phyloP scores from a whole-genome alignment of 202 grass and related monocot genomes.

The Cymbopogon flexuosus region DNA sequence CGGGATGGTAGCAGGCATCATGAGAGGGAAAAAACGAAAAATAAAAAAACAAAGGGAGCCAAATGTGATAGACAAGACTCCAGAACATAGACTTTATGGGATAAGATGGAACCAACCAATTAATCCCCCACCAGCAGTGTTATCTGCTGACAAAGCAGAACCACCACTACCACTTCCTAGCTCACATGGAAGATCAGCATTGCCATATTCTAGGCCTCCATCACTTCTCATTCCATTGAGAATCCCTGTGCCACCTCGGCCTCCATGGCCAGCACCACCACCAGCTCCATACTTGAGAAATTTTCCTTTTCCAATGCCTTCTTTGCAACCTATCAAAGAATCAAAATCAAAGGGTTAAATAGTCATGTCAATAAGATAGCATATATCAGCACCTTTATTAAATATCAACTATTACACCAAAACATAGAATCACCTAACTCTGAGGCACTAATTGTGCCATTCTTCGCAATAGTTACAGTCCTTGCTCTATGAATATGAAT shows the following conservation, averaged over 20 bases:
- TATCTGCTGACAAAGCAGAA: slow-evolving; percentile 57
- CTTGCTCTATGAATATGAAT: slow-evolving; percentile 98
- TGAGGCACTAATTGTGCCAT: slow-evolving; percentile 90
- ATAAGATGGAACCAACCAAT: slow-evolving; percentile 61
- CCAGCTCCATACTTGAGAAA: slow-evolving; percentile 80
- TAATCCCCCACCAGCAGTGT: slow-evolving; percentile 81
- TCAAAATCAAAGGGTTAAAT: slow-evolving; percentile 13
- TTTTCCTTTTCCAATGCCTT: slow-evolving; percentile 83
- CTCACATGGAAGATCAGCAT: slow-evolving; percentile 93
- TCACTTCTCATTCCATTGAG: slow-evolving; percentile 72
- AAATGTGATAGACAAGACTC: not conserved
- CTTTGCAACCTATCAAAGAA: slow-evolving; percentile 74
- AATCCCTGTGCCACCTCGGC: slow-evolving; percentile 67
- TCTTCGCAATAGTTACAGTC: slow-evolving; percentile 63
- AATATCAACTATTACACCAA: slow-evolving; percentile 21
- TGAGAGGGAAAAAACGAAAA: not conserved
- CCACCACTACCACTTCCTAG: slow-evolving; percentile 86
- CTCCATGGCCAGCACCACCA: slow-evolving; percentile 94
- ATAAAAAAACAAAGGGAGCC: not conserved
- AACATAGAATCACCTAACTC: slow-evolving; percentile 90
- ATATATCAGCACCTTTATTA: not conserved
- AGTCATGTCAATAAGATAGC: slow-evolving; percentile 22
- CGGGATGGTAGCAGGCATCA: slow-evolving; percentile 3
- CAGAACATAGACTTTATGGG: slow-evolving; percentile 1
- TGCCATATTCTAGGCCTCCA: slow-evolving; percentile 69